phyloP scores from a whole-genome alignment of 2,329 filamentous ascomycete species.

The Botrytis deweyae region DNA sequence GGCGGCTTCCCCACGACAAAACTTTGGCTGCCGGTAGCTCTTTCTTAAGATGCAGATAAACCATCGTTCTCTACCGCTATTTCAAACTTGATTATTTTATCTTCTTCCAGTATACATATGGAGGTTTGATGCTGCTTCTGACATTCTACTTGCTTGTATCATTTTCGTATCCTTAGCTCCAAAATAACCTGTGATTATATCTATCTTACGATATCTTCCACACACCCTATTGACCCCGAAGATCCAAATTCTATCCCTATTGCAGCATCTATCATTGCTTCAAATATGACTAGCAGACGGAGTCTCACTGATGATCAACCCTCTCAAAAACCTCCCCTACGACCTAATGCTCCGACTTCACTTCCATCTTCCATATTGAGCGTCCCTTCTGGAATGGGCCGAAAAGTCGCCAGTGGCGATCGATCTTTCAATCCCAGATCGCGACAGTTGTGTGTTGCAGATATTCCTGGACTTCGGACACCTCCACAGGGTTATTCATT shows the following conservation, averaged over 20 bases:
- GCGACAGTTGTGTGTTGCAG: background rate
- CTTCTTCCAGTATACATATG: background rate
- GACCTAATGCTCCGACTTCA: background rate
- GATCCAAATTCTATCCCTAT: background rate
- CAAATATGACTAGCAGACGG: background rate
- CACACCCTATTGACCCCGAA: background rate
- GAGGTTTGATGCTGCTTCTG: background rate
- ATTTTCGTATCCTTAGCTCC: background rate
- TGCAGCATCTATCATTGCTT: background rate
- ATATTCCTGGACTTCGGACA: conserved; percentile 1
- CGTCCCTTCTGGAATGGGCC: background rate
- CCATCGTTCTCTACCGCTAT: no score
- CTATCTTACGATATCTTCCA: background rate
- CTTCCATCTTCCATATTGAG: background rate
- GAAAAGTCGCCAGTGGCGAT: background rate
- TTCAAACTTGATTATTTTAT: background rate
- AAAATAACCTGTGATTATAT: no score
- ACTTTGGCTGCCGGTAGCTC: background rate
- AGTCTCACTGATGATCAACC: background rate
- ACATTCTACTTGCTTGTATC: background rate
- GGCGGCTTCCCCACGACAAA: background rate
- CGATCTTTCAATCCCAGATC: background rate
- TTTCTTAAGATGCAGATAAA: background rate
- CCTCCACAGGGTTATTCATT: background rate
- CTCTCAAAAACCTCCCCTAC: conserved; percentile 2